Evolutionary conservation across 495 filamentous ascomycete genomes (phyloP), one percentile per base, ranked within the genome.

Genomic region (Talaromyces liani): DNA sequence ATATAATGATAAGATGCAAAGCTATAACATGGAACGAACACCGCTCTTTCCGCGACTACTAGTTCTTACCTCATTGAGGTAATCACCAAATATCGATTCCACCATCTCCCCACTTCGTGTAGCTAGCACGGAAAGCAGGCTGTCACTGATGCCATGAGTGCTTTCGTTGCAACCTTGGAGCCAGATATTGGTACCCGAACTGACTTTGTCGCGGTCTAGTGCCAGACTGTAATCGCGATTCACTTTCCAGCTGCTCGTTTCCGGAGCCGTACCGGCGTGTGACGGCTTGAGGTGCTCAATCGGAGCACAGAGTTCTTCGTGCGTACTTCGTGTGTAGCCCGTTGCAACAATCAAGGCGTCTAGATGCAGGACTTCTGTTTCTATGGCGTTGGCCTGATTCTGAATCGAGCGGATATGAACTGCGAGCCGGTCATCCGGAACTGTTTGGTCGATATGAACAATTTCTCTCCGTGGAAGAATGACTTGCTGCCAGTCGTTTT

Each of bases 141-240:
- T 91, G 74, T 93, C 91, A 65, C 88, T 91, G 66, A 93, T 70
- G 77, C 94, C 94, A 72, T 97, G 94, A 29, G 91, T 96, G 64
- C 80, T 84, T 76, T 98, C 92, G 69, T 92, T 94, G 73, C 92
- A 97, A 1, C 94, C 94, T 75, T 97, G 94, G 65, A 98, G 79
- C 92, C 91, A 98, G 34, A 97, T 82, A 10, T 92, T 92, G 7
- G 85, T 82, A 14, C 87, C 79, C 6, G 71, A 63, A 53, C 76
- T 77, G 29, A 97, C 88, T 65, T 84, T 83, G 25, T 80, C 84
- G 7, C 80, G 76, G 25, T 85, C 80, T 66, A 93, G 89, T 27
- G 82, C 73, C 3, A 97, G 84, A 12, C 81, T 79, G 71, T 98
- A 98, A 72, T 97, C 80, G 53, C 93, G 82, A 7, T 62, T 68